Evolutionary conservation across 2,329 filamentous ascomycete genomes (phyloP).

Genomic region (Claviceps pusilla): DNA sequence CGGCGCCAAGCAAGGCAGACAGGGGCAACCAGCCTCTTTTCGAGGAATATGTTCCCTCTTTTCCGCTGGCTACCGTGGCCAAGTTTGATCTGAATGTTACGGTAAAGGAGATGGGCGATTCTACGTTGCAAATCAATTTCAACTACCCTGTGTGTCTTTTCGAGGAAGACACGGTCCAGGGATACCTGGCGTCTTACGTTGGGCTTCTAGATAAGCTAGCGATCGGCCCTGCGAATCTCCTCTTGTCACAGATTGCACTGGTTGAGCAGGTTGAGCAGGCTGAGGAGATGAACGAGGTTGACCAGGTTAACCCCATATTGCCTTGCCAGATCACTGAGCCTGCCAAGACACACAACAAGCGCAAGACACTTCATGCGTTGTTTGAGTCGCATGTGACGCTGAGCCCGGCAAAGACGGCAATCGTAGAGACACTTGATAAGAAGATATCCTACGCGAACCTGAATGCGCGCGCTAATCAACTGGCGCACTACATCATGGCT

Average conservation of each 20-base stretch:
- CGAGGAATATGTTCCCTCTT: background rate
- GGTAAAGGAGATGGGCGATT: background rate
- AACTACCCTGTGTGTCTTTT: background rate
- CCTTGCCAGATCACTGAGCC: background rate
- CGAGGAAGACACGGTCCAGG: background rate
- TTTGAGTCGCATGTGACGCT: background rate
- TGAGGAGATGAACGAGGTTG: no score
- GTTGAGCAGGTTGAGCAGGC: background rate
- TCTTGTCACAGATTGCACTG: background rate
- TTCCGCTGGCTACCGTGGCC: background rate
- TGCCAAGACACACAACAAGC: background rate
- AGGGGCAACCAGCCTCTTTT: background rate
- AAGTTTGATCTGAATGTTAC: constrained; percentile 1
- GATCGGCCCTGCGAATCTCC: background rate
- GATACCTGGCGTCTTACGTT: background rate
- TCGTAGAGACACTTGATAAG: background rate
- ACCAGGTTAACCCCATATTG: no score
- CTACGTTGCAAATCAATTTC: background rate
- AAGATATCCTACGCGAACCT: background rate
- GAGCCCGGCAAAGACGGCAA: background rate
- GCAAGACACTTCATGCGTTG: background rate
- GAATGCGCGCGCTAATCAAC: background rate
- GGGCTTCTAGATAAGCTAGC: background rate
- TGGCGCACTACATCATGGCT: background rate
- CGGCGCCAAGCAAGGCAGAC: background rate